Evolutionary conservation across 1,139 yeast genomes (phyloP).

Genomic region (Kodamaea plutei): DNA sequence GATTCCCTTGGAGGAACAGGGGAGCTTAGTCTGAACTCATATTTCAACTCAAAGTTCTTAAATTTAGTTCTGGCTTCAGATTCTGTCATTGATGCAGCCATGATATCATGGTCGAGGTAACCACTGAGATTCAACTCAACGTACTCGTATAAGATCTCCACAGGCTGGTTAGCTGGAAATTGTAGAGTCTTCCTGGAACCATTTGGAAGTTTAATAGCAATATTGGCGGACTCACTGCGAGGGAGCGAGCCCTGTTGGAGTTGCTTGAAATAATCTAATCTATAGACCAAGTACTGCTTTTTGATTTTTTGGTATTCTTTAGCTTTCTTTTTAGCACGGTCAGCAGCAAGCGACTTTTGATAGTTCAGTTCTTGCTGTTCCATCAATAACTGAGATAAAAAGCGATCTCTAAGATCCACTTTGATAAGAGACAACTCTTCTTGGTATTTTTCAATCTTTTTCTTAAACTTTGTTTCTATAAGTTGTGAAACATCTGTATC

Average conservation of each 20-base stretch:
- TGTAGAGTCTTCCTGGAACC: slow-evolving; percentile 48
- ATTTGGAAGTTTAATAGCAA: slow-evolving; percentile 55
- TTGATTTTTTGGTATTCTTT: slow-evolving; percentile 21
- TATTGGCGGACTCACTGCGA: slow-evolving; percentile 40
- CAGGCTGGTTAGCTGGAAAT: slow-evolving; percentile 41
- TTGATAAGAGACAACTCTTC: slow-evolving; percentile 58
- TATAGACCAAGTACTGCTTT: slow-evolving; percentile 39
- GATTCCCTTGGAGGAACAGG: slow-evolving; percentile 39
- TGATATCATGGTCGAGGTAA: slow-evolving; percentile 25
- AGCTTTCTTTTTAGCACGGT: slow-evolving; percentile 35
- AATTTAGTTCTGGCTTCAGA: slow-evolving; percentile 20
- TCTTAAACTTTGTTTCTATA: slow-evolving; percentile 38
- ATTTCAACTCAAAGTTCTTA: slow-evolving; percentile 22
- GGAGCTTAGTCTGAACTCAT: slow-evolving; percentile 31
- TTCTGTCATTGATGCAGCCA: slow-evolving; percentile 15
- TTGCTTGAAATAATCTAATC: slow-evolving; percentile 41
- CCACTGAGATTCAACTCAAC: slow-evolving; percentile 41
- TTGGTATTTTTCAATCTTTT: slow-evolving; percentile 51
- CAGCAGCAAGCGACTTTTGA: slow-evolving; percentile 61
- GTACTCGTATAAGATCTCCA: slow-evolving; percentile 58
- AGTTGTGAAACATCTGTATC: slow-evolving; percentile 24
- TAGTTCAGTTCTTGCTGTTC: slow-evolving; percentile 79
- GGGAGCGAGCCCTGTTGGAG: slow-evolving; percentile 18
- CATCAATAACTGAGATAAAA: slow-evolving; percentile 55
- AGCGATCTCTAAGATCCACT: slow-evolving; percentile 58